Evolutionary conservation across 805 yeast species (phyloP), one percentile per base, ranked within the genome.

Genomic region (Cyberlindnera veronae): DNA sequence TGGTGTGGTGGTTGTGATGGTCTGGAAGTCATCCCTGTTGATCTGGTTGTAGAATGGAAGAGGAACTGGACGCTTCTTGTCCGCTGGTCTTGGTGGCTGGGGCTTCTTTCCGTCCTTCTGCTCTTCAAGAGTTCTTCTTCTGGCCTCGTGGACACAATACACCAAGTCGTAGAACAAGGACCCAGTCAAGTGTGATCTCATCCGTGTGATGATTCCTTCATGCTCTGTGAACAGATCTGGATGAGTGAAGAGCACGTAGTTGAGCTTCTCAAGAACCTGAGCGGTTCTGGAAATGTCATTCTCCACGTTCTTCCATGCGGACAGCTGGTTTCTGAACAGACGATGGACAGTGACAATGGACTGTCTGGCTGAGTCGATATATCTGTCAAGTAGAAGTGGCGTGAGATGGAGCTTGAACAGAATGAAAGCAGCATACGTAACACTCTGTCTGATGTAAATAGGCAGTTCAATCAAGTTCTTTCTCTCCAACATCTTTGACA

Each of bases 121-220:
- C 6, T 52, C 58, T 42, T 71, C 75, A 35, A 72, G 53, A 27
- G 75, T 72, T 39, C 95, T 68, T 58, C 96, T 71, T 58, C 95
- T 72, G 1, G 96, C 96, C 57, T 90, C 97, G 62, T 90, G 97
- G 34, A 90, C 83, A 60, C 95, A 84, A 89, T 95, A 89, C 11
- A 90, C 91, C 38, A 90, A 69, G 61, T 90, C 97, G 58, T 90
- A 90, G 54, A 90, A 90, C 38, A 90, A 63, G 0, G 96, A 88
- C 1, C 93, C 95, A 0, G 96, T 84, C 51, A 90, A 69, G 62
- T 90, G 97, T 0, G 95, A 86, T 54, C 97, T 74, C 95, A 90
- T 90, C 43, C 90, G 72, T 3, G 85, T 76, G 35, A 90, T 85
- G 22, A 90, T 84, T 3, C 85, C 82, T n/a, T 77, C 79, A 10